Evolutionary conservation across 352 stramenopile genomes (phyloP).

Genomic region (Aphanomyces astaci): DNA sequence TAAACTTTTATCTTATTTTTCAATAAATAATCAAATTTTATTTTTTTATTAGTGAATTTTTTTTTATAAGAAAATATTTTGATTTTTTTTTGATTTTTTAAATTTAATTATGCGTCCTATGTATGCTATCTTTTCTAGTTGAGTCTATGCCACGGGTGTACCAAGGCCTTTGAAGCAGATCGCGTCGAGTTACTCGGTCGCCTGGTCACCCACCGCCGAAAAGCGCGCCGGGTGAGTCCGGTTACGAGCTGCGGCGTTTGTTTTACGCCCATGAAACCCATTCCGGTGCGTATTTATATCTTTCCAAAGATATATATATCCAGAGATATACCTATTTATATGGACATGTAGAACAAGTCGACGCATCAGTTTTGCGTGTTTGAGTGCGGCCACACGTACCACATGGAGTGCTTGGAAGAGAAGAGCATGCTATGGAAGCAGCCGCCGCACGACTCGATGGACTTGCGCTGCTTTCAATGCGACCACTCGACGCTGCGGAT

Average conservation of each 20-base stretch:
- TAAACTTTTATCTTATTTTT: too few species aligned
- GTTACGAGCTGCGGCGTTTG: conserved; percentile 63
- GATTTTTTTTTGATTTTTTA: too few species aligned
- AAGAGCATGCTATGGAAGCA: conserved; percentile 85
- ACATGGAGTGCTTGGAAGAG: conserved; percentile 69
- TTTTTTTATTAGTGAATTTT: too few species aligned
- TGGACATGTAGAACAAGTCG: not conserved
- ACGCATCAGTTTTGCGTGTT: conserved; percentile 57
- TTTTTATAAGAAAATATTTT: too few species aligned
- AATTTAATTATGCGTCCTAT: too few species aligned
- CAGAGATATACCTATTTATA: too few species aligned
- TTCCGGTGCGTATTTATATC: not conserved
- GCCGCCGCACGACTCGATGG: conserved; percentile 36
- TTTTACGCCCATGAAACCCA: conserved; percentile 34
- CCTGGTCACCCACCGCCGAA: conserved; percentile 55
- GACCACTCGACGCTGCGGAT: conserved; percentile 63
- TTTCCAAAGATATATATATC: too few species aligned
- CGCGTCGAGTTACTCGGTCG: conserved; percentile 57
- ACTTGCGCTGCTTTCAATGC: conserved; percentile 73
- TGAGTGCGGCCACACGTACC: conserved; percentile 77
- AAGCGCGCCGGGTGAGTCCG: conserved; percentile 45
- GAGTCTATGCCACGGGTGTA: conserved; percentile 67
- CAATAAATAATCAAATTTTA: too few species aligned
- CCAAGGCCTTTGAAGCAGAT: conserved; percentile 72
- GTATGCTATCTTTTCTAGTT: too few species aligned